phyloP scores from a whole-genome alignment of 2,329 filamentous ascomycete species.

The Cladosporium velox region DNA sequence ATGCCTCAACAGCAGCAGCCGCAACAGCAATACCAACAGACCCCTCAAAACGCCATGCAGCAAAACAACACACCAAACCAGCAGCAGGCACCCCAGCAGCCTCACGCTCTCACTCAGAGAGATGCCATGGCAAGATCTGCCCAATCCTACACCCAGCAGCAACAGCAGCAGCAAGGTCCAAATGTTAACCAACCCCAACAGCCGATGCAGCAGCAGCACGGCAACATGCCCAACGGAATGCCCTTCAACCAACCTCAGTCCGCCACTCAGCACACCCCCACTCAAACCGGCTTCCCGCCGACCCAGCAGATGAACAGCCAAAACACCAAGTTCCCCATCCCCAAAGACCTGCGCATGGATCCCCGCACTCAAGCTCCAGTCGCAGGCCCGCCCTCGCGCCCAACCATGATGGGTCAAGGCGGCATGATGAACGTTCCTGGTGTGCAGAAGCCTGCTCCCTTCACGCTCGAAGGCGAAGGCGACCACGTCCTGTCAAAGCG shows the following conservation, averaged over 20 bases:
- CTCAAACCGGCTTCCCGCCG: constrained; percentile 20
- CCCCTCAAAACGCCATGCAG: constrained; percentile 25
- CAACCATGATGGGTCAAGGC: constrained; percentile 81
- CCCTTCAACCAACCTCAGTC: constrained; percentile 22
- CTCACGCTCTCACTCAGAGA: constrained; percentile 45
- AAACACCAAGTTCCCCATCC: constrained; percentile 70
- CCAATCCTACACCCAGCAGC: constrained; percentile 22
- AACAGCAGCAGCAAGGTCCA: constrained; percentile 18
- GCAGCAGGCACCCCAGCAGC: constrained; percentile 30
- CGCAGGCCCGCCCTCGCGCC: constrained; percentile 68
- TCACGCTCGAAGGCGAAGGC: constrained; percentile 86
- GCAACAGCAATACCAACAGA: constrained; percentile 25
- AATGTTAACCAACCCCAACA: constrained; percentile 22
- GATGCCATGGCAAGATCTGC: constrained; percentile 47
- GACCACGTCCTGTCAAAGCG: constrained; percentile 96
- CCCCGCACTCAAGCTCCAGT: constrained; percentile 76
- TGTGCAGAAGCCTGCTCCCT: constrained; percentile 76
- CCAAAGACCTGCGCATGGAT: constrained; percentile 74
- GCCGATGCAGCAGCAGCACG: constrained; percentile 28
- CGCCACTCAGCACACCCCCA: constrained; percentile 27
- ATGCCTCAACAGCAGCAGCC: constrained; percentile 37
- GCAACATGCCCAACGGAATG: constrained; percentile 29
- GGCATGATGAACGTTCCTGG: constrained; percentile 88
- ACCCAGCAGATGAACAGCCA: constrained; percentile 25
- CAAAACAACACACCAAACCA: constrained; percentile 23